phyloP scores from a whole-genome alignment of 257 asterid genomes.

The Prunella vulgaris region DNA sequence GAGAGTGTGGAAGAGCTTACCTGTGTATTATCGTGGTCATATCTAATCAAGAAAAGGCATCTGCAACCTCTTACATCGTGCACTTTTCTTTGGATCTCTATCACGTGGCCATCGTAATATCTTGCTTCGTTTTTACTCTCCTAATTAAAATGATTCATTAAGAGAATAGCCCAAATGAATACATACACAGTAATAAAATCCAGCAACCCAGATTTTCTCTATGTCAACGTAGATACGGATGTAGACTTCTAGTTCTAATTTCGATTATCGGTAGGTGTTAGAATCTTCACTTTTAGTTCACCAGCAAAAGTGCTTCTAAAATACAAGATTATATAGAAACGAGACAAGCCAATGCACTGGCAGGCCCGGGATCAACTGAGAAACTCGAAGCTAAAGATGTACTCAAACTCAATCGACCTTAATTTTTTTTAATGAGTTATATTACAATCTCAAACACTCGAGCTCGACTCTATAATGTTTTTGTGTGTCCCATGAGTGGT shows the following conservation, averaged over 20 bases:
- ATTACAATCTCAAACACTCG: not conserved
- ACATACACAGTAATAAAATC: not conserved
- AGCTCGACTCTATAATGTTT: too few relatives aligned
- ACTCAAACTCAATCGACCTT: not conserved
- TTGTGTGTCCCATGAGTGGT: too few relatives aligned
- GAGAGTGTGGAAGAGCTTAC: conserved; percentile 21
- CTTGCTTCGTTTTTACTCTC: conserved; percentile 67
- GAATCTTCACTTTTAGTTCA: too few relatives aligned
- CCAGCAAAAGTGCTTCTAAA: too few relatives aligned
- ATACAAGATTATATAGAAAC: too few relatives aligned
- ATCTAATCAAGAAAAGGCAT: conserved; percentile 69
- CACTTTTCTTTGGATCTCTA: conserved; percentile 58
- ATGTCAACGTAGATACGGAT: too few relatives aligned
- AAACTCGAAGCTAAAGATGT: too few relatives aligned
- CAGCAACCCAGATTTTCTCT: not conserved
- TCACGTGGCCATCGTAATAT: conserved; percentile 65
- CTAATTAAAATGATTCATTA: conserved; percentile 29
- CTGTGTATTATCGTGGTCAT: conserved; percentile 56
- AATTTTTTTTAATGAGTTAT: not conserved
- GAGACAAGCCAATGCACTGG: not conserved
- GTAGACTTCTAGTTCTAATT: too few relatives aligned
- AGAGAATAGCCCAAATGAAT: not conserved
- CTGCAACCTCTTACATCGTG: conserved; percentile 94
- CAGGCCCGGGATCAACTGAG: not conserved
- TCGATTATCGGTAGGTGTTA: too few relatives aligned